A percentile compares a stretch with the other conserved stretches of the same genome.
Conservation (phyloP, 805 yeast species). For the Grigorovia yakushimaensis region DNA sequence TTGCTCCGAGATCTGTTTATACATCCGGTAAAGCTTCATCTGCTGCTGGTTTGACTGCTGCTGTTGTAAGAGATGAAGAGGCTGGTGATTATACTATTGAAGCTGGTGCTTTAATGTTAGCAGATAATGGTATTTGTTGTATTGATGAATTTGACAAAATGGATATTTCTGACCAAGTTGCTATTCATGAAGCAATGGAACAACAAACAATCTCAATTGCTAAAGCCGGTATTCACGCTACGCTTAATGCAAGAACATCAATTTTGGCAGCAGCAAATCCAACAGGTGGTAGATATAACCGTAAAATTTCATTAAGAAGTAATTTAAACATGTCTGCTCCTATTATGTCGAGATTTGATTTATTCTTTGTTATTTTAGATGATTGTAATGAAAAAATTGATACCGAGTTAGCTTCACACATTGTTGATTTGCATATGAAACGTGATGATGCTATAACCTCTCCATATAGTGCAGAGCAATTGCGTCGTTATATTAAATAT, state of each 20-base stretch:
- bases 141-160: constrained; percentile 98
- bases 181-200: constrained; percentile 99
- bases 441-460: constrained; percentile 85
- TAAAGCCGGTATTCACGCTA: constrained; percentile 97
- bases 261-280: constrained; percentile 99
- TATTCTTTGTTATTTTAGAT: constrained; percentile 88
- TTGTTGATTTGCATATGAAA: constrained; percentile 84
- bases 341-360: constrained; percentile 94
- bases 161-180: constrained; percentile 93
- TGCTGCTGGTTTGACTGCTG: constrained; percentile 98
- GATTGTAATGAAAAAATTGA: constrained; percentile 90
- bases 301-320: constrained; percentile 72
- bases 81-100: constrained; percentile 95
- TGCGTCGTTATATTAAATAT: constrained; percentile 78
- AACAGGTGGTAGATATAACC: constrained; percentile 90
- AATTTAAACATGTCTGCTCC: constrained; percentile 96
- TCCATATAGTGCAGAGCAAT: constrained; percentile 81
- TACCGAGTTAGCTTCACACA: constrained; percentile 82
- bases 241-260: constrained; percentile 91
- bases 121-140: constrained; percentile 97
- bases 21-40: constrained; percentile 98
- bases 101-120: constrained; percentile 97
- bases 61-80: constrained; percentile 95
- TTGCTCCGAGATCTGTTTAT: constrained; percentile 89
- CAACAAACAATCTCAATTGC: constrained; percentile 98